phyloP scores from a whole-genome alignment of 345 rosid genomes.

The Acer yangbiense region DNA sequence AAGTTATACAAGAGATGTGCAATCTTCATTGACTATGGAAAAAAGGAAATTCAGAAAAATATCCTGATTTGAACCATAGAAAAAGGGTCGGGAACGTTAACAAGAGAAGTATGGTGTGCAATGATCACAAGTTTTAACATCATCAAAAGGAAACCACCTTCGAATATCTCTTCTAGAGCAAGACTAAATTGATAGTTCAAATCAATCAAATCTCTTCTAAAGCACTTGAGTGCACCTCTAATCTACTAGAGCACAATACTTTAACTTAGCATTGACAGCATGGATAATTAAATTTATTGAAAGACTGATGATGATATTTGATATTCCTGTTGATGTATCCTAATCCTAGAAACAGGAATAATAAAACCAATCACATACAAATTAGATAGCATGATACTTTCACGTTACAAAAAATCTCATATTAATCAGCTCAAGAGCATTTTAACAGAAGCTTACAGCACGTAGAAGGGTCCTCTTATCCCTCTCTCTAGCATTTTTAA shows the following conservation, averaged over 20 bases:
- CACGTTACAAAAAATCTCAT: not conserved
- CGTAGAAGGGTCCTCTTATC: conserved; percentile 81
- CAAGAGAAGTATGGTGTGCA: not conserved
- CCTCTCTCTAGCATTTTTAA: conserved; percentile 91
- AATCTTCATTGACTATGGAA: conserved; percentile 1
- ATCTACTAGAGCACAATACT: not conserved
- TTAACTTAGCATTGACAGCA: not conserved
- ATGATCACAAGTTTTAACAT: not conserved
- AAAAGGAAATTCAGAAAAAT: not conserved
- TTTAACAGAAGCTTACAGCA: conserved; percentile 53
- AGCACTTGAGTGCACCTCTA: not conserved
- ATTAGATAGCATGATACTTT: not conserved
- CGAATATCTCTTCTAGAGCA: not conserved
- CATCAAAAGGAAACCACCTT: not conserved
- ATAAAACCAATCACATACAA: not conserved
- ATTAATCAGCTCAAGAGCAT: not conserved
- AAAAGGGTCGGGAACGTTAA: not conserved
- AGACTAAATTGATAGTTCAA: not conserved
- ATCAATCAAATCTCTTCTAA: not conserved
- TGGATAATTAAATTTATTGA: not conserved
- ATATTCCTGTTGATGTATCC: not conserved
- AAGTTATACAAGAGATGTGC: not conserved
- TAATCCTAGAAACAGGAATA: not conserved
- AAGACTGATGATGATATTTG: not conserved
- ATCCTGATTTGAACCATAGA: not conserved